A percentile compares a stretch with the other conserved stretches of the same genome.
Evolutionary conservation across 345 rosid genomes (phyloP).

Genomic region (Garcia nutans): DNA sequence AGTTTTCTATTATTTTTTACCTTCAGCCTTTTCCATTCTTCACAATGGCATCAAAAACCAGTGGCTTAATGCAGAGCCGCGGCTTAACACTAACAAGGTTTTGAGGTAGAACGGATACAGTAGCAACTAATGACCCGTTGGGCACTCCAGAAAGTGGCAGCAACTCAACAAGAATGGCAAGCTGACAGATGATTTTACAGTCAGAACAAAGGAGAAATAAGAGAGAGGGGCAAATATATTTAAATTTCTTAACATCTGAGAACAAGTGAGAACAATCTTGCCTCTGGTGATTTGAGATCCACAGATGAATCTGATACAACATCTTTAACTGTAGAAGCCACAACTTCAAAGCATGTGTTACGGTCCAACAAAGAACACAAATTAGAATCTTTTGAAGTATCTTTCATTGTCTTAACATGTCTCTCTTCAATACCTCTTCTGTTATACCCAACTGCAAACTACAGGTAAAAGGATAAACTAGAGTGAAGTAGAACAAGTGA

Average conservation of each 20-base stretch:
- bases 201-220: conserved; percentile 3
- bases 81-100: conserved; percentile 73
- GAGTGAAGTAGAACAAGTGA: background rate
- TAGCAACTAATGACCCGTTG: conserved; percentile 55
- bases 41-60: conserved; percentile 45
- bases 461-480: background rate
- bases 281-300: conserved; percentile 91
- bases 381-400: conserved; percentile 37
- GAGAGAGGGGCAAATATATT: background rate
- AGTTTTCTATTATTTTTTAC: too few species aligned
- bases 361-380: conserved; percentile 61
- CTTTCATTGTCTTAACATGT: conserved; percentile 40
- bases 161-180: conserved; percentile 75
- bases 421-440: conserved; percentile 82
- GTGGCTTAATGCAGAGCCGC: conserved; percentile 68
- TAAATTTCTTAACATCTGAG: background rate
- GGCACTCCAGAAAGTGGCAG: conserved; percentile 79
- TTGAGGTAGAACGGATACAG: conserved; percentile 73
- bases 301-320: conserved; percentile 69
- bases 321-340: conserved; percentile 82
- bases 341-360: conserved; percentile 66
- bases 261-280: conserved; percentile 22
- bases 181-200: conserved; percentile 40
- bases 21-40: conserved; percentile 27
- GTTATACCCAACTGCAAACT: conserved; percentile 92